Conservation (phyloP, 768 basidiomycete species). For the Lactarius psammicola region DNA sequence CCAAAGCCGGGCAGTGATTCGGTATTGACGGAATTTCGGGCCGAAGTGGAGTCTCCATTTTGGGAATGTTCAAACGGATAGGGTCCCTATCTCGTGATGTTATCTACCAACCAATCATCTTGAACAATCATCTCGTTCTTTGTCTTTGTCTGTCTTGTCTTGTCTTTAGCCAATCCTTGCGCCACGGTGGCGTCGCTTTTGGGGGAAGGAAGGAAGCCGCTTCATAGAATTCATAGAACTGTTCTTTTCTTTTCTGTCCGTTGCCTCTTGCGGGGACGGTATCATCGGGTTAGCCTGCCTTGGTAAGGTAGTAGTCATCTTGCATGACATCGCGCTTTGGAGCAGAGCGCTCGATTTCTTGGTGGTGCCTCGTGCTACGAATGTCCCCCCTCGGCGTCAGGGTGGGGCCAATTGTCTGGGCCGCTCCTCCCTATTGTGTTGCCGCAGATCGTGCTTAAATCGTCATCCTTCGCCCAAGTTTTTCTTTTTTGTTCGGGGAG, state of each 20-base stretch:
- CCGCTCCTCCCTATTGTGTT: constrained; percentile 24
- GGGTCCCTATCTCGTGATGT: no score
- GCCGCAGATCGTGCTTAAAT: constrained; percentile 24
- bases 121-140: not conserved
- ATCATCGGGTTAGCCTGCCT: not conserved
- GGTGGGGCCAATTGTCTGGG: constrained; percentile 7
- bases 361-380: constrained; percentile 24
- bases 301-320: not conserved
- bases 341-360: not conserved
- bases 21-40: not conserved
- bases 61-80: not conserved
- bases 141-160: not conserved
- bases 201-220: not conserved
- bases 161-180: not conserved
- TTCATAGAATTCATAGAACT: constrained; percentile 11
- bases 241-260: not conserved
- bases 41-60: not conserved
- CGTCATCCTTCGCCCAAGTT: constrained; percentile 5
- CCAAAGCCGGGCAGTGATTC: no score
- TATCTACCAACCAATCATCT: no score
- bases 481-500: not conserved
- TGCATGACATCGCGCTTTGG: not conserved
- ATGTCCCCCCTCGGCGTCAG: not conserved
- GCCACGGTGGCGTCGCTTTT: not conserved
- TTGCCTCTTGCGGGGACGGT: constrained; percentile 6